phyloP scores from a whole-genome alignment of 2,329 filamentous ascomycete species.

The Periconia macrospinosa region DNA sequence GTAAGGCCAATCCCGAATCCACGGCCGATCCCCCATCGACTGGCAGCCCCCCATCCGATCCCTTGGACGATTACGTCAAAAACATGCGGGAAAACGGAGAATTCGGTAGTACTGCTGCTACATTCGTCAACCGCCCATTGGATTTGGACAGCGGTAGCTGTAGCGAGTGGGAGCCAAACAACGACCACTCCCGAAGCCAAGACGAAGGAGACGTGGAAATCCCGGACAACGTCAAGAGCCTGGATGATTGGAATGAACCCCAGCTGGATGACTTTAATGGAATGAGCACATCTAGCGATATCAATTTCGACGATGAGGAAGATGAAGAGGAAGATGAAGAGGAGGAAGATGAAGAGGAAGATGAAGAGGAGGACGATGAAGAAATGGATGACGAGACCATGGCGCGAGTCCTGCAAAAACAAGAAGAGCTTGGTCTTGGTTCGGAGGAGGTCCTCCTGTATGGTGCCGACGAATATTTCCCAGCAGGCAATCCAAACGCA shows the following conservation, averaged over 20 bases:
- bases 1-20: conserved; percentile 13
- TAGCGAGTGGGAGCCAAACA: conserved; percentile 28
- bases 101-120: conserved; percentile 18
- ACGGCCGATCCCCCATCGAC: conserved; percentile 6
- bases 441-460: conserved; percentile 62
- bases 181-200: conserved; percentile 13
- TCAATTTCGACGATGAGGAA: conserved; percentile 31
- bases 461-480: conserved; percentile 50
- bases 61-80: conserved; percentile 70
- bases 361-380: conserved; percentile 45
- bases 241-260: conserved; percentile 47
- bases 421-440: conserved; percentile 65
- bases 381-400: conserved; percentile 63
- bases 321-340: conserved; percentile 44
- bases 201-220: conserved; percentile 10
- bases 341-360: conserved; percentile 40
- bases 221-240: background rate
- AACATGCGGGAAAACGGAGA: conserved; percentile 60
- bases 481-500: conserved; percentile 24
- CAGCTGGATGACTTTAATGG: conserved; percentile 53
- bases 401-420: conserved; percentile 62
- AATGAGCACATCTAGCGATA: conserved; percentile 54
- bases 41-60: too few species aligned
- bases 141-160: conserved; percentile 34
- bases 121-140: conserved; percentile 37